Conservation (phyloP, 495 filamentous ascomycete genomes). For the Immersiella caudata region DNA sequence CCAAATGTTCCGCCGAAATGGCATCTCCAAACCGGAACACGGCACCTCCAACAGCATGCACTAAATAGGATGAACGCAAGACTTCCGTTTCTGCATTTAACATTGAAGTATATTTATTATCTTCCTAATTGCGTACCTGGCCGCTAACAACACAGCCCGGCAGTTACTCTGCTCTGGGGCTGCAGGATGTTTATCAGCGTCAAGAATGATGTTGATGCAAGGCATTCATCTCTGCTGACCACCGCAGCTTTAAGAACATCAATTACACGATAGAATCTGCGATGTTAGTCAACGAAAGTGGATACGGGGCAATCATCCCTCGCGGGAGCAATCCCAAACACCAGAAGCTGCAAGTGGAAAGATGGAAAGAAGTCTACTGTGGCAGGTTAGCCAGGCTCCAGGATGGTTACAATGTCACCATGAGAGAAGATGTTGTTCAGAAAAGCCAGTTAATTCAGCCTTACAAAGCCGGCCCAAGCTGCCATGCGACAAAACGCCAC, state of each 20-base stretch:
- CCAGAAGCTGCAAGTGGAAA: background rate
- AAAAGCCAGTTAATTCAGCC: slow-evolving; percentile 58
- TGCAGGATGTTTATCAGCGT: background rate
- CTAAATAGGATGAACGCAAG: background rate
- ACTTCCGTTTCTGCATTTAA: background rate
- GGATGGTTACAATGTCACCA: background rate
- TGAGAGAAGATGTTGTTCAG: slow-evolving; percentile 35
- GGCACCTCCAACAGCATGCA: background rate
- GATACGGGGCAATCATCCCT: too few relatives aligned
- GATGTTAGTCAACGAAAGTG: too few relatives aligned
- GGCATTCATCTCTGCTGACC: too few relatives aligned
- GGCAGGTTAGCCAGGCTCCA: slow-evolving; percentile 13
- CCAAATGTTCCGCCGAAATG: background rate
- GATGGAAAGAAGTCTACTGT: background rate
- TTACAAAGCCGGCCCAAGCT: slow-evolving; percentile 44
- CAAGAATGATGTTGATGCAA: background rate
- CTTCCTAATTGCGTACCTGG: background rate
- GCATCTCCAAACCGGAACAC: slow-evolving; percentile 4
- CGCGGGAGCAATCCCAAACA: too few relatives aligned
- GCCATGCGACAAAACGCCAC: slow-evolving; percentile 48
- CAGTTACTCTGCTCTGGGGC: background rate
- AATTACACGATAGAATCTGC: too few relatives aligned
- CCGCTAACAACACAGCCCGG: background rate
- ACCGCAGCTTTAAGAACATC: too few relatives aligned
- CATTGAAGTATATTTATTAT: background rate